Evolutionary conservation across 202 grass and related monocot species (phyloP).

Genomic region (Setaria italica): DNA sequence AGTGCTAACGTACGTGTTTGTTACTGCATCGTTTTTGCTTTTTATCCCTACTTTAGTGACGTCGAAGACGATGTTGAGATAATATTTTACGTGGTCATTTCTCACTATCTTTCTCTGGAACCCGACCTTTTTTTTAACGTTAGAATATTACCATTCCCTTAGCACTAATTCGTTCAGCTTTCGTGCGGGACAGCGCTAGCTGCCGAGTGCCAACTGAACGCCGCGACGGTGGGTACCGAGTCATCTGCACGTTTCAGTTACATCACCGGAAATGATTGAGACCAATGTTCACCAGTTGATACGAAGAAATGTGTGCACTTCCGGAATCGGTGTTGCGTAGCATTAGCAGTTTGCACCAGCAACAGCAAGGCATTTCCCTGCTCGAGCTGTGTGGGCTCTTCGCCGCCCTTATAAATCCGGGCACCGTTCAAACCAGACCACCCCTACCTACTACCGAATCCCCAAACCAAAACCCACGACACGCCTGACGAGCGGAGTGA

Average conservation of each 20-base stretch:
- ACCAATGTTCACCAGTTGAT: background rate
- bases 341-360: background rate
- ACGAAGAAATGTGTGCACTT: background rate
- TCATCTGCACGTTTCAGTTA: constrained; percentile 20
- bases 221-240: background rate
- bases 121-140: background rate
- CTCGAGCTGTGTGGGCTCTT: background rate
- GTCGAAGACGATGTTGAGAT: background rate
- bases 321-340: background rate
- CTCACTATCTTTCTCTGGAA: background rate
- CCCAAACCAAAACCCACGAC: background rate
- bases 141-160: background rate
- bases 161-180: background rate
- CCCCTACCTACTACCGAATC: background rate
- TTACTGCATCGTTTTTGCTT: background rate
- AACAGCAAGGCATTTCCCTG: background rate
- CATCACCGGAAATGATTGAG: background rate
- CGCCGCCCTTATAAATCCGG: constrained; percentile 13
- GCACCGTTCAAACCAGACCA: background rate
- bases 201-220: background rate
- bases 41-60: background rate
- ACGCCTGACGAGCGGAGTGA: background rate
- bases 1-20: too few species aligned
- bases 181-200: constrained; percentile 27
- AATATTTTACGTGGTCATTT: background rate